A percentile compares a stretch with the other conserved stretches of the same genome.
These are phyloP conservation scores for Adansonia digitata DNA, from an alignment of 345 rosid genomes.

Conservation along the genomic window DNA sequence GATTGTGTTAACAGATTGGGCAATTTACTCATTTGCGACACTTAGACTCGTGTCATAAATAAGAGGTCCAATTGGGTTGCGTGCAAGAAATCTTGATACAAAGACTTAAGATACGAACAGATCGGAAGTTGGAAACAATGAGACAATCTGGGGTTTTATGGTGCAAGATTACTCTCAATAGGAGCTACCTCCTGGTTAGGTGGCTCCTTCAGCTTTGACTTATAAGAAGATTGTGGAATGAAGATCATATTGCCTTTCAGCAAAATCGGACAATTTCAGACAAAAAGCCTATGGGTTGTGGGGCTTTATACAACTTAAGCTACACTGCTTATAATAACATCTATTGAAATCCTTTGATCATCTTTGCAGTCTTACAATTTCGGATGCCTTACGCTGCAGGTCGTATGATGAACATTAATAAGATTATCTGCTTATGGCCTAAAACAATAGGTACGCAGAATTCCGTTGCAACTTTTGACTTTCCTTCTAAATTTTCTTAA, in stretches of 20 bases:
- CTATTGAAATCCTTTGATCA: neutral
- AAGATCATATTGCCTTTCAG: neutral
- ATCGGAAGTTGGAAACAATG: neutral
- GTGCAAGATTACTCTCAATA: neutral
- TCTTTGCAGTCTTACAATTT: slow-evolving; percentile 8
- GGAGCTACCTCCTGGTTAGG: neutral
- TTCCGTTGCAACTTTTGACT: neutral
- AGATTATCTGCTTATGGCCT: slow-evolving; percentile 22
- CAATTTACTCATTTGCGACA: neutral
- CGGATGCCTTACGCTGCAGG: slow-evolving; percentile 22
- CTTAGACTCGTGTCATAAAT: neutral
- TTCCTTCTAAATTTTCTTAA: neutral
- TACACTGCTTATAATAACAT: slow-evolving; percentile 16
- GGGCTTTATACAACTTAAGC: neutral
- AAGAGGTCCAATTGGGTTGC: neutral
- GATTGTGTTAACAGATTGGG: neutral
- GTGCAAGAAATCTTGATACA: neutral
- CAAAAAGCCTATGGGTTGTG: neutral
- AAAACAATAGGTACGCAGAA: slow-evolving; percentile 17
- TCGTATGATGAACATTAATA: slow-evolving; percentile 11
- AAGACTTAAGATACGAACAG: neutral
- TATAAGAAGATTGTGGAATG: neutral
- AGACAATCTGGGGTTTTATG: neutral
- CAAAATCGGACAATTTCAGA: neutral
- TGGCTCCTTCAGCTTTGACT: neutral